Conservation (phyloP, 306 rosid genomes). For the Delonix regia region DNA sequence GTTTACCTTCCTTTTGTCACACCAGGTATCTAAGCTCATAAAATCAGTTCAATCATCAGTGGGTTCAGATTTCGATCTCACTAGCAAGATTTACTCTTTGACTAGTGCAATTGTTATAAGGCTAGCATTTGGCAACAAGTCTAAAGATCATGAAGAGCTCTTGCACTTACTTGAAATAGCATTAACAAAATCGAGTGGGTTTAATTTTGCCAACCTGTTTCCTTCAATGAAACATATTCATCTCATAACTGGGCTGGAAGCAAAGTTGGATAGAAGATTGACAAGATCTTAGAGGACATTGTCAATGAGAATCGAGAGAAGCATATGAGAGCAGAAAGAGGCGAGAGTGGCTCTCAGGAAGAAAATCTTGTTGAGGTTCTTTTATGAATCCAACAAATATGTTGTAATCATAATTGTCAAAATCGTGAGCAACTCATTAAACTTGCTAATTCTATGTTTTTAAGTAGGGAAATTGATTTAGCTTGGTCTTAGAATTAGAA, state of each 20-base stretch:
- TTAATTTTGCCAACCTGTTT: neutral
- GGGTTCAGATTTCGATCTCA: neutral
- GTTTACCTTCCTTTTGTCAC: neutral
- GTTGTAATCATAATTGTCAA: too few species aligned
- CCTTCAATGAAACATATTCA: neutral
- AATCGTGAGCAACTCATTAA: too few species aligned
- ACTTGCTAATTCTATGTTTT: too few species aligned
- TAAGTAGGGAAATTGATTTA: too few species aligned
- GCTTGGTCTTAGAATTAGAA: too few species aligned
- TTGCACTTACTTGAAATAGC: too few species aligned
- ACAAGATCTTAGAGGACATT: neutral
- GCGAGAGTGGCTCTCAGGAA: neutral
- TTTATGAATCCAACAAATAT: neutral
- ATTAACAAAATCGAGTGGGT: neutral
- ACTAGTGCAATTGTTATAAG: neutral
- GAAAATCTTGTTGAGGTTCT: neutral
- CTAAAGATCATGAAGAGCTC: constrained; percentile 5
- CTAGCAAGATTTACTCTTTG: neutral
- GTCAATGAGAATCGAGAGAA: neutral
- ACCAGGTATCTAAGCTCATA: neutral
- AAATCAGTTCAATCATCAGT: neutral
- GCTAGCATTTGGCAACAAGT: neutral
- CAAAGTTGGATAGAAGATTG: neutral
- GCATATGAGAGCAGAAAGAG: neutral
- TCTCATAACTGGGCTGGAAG: neutral